Conservation (phyloP, 306 rosid species). For the Lupinus albus region DNA sequence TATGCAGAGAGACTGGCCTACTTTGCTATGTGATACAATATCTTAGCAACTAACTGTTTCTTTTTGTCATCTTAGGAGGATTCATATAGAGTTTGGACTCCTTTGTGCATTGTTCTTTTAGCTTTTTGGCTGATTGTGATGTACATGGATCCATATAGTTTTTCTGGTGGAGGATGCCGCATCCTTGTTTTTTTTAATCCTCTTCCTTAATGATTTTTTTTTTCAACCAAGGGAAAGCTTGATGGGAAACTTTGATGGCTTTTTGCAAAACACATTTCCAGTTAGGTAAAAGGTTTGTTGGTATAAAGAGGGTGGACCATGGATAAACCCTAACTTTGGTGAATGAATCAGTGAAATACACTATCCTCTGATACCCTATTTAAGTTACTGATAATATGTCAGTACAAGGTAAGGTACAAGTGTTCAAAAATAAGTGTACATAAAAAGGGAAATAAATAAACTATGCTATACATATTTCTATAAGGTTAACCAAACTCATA, state of each 20-base stretch:
- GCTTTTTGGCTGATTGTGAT: too few relatives aligned
- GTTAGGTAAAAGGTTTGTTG: not conserved
- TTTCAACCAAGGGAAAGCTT: not conserved
- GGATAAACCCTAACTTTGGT: not conserved
- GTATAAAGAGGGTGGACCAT: not conserved
- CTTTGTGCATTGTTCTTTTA: too few relatives aligned
- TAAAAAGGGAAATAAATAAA: not conserved
- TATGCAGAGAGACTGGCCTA: too few relatives aligned
- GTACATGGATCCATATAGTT: too few relatives aligned
- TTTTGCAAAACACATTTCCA: not conserved
- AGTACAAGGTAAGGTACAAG: not conserved
- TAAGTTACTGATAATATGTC: not conserved
- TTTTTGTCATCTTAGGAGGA: too few relatives aligned
- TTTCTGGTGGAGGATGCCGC: too few relatives aligned
- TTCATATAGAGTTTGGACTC: too few relatives aligned
- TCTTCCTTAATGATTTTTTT: too few relatives aligned
- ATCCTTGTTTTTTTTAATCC: too few relatives aligned
- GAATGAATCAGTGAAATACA: not conserved
- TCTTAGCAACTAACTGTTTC: too few relatives aligned
- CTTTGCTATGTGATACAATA: too few relatives aligned
- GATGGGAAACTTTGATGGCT: not conserved
- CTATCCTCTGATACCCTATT: not conserved
- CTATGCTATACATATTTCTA: not conserved
- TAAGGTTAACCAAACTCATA: not conserved
- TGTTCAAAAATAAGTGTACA: not conserved